Conservation (phyloP, 805 yeast species). For the Candida arabinofermentans region DNA sequence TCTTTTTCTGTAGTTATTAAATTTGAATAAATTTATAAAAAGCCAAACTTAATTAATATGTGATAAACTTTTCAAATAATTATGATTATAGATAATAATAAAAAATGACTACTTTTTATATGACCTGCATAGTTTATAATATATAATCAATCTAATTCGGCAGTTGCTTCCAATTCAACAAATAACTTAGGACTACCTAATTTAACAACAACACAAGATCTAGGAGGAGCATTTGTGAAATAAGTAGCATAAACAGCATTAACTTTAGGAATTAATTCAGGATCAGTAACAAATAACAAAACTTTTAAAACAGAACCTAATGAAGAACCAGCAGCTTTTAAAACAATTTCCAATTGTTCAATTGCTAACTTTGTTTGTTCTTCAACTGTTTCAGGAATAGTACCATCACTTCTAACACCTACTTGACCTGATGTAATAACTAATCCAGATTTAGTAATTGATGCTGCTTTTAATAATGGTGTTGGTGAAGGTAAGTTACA, state of each 20-base stretch:
- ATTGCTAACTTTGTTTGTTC: slow-evolving; percentile 44
- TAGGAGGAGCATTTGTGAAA: slow-evolving; percentile 46
- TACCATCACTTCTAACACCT: slow-evolving; percentile 30
- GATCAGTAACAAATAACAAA: slow-evolving; percentile 42
- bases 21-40: no score
- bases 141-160: slow-evolving; percentile 14
- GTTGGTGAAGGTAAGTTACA: slow-evolving; percentile 19
- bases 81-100: no score
- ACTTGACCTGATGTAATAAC: slow-evolving; percentile 28
- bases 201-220: slow-evolving; percentile 46
- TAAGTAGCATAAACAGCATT: slow-evolving; percentile 44
- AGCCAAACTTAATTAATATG: no score
- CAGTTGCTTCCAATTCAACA: slow-evolving; percentile 47
- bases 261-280: slow-evolving; percentile 36
- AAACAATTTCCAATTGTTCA: slow-evolving; percentile 36
- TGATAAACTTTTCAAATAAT: no score
- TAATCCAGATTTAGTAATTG: slow-evolving; percentile 22
- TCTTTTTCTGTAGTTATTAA: no score
- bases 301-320: slow-evolving; percentile 44
- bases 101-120: background rate
- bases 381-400: slow-evolving; percentile 38
- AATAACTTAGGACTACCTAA: slow-evolving; percentile 42
- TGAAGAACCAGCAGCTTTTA: slow-evolving; percentile 41
- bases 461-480: slow-evolving; percentile 18
- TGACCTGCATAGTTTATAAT: background rate